Percentiles rank a stretch among this genome's conserved stretches.
Conservation (phyloP, 331 rosid species). For the Quercus tomentella region DNA sequence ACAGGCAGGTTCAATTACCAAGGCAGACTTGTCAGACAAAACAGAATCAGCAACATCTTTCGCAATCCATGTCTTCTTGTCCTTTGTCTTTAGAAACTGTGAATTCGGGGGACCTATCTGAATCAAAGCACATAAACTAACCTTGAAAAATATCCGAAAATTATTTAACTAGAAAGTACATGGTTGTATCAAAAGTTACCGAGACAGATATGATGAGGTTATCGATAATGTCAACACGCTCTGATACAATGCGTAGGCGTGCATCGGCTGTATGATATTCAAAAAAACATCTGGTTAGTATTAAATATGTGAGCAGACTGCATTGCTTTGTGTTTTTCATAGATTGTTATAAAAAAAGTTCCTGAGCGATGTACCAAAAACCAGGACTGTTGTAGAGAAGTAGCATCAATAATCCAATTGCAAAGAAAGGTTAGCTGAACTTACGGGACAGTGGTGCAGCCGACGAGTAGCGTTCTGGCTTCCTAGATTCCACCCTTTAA, state of each 20-base stretch:
- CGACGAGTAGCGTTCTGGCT: conserved; percentile 95
- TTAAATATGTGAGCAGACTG: neutral
- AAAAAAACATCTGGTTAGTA: conserved; percentile 12
- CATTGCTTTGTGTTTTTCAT: conserved; percentile 5
- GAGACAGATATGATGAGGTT: conserved; percentile 80
- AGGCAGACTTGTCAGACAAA: conserved; percentile 84
- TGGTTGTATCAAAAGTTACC: conserved; percentile 48
- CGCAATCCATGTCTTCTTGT: conserved; percentile 86
- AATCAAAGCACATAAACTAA: conserved; percentile 34
- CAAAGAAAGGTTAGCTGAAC: conserved; percentile 27
- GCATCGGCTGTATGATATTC: conserved; percentile 73
- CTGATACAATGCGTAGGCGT: conserved; percentile 90
- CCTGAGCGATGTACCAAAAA: neutral
- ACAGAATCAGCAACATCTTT: conserved; percentile 95
- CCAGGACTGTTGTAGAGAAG: neutral
- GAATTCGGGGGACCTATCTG: conserved; percentile 96
- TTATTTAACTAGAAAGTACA: conserved; percentile 8
- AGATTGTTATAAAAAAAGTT: neutral
- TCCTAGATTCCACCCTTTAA: conserved; percentile 96
- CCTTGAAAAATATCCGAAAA: conserved; percentile 13
- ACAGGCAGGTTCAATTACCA: conserved; percentile 49
- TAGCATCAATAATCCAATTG: neutral
- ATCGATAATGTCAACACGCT: conserved; percentile 83
- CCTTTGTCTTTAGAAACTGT: conserved; percentile 53
- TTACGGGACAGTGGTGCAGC: conserved; percentile 99